Conservation (phyloP, 495 filamentous ascomycete genomes). For the Neurospora sp. region DNA sequence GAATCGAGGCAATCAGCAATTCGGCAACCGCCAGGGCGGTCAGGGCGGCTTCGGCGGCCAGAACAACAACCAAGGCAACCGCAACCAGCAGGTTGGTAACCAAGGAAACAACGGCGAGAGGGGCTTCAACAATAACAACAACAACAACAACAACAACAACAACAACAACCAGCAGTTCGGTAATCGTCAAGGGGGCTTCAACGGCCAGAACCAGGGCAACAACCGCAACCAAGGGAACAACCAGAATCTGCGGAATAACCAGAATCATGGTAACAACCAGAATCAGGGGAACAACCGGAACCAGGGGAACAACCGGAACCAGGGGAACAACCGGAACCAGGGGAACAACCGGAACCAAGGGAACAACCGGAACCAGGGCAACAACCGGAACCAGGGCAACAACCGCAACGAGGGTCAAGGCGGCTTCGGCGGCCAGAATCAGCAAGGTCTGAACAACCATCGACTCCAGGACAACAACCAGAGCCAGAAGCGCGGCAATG, state of each 20-base stretch:
- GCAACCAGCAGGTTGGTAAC: too few relatives aligned
- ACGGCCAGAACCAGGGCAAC: neutral
- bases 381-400: neutral
- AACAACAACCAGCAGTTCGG: constrained; percentile 1
- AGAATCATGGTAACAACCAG: neutral
- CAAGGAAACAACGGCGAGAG: too few relatives aligned
- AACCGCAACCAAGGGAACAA: too few relatives aligned
- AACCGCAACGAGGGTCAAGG: neutral
- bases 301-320: too few relatives aligned
- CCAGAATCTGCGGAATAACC: neutral
- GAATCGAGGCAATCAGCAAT: too few relatives aligned
- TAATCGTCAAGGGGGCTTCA: neutral
- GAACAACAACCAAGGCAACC: too few relatives aligned
- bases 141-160: neutral
- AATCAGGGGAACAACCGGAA: neutral
- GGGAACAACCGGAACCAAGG: neutral
- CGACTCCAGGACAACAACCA: neutral
- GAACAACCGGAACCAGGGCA: neutral
- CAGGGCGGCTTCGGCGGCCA: too few relatives aligned
- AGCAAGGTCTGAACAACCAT: neutral
- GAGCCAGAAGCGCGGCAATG: neutral
- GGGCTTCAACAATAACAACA: too few relatives aligned
- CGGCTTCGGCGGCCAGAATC: neutral
- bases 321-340: neutral
- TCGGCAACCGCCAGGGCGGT: too few relatives aligned